Base-by-base conservation (phyloP, 805 yeast genomes). In the Saccharomycopsis selenospora region DNA sequence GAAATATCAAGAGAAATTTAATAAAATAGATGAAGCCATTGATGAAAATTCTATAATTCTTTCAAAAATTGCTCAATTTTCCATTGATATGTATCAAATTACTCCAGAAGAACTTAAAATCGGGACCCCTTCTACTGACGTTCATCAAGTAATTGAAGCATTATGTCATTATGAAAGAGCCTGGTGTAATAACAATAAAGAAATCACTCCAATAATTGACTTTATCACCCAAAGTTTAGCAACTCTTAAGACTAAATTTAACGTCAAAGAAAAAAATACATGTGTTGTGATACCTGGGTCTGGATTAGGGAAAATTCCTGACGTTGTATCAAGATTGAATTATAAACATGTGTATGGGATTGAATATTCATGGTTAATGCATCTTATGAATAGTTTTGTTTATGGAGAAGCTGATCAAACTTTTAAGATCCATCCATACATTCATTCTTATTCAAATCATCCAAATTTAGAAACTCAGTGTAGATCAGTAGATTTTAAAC, bases 271-370 rank as follows among this genome's bases (percentile, higher is more conserved):
- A 33, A 14, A 49, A 0, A 64, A 66, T 4, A 76, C 85, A 0
- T 64, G 76, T 10, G 71, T 87, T 0, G 65, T 90, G 3, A 76
- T 86, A 1, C 97, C 98, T 0, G 98, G 98, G 0, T 77, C 93
- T 1, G 98, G 98, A 0, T 68, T 85, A 23, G 96, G 96, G 0
- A 68, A 88, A 55, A 66, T 88, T 0, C 81, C 95, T 1, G 80
- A 80, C 59, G 86, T 80, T 51, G 51, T 87, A 23, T 63, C 73
- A 0, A 51, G 49, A 8, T 66, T 71, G 42, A 51, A 66, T 4
- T 73, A 68, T 52, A 63, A 63, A 0, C 58, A 69, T 3, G 89
- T 87, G 0, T 82, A 81, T 51, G 80, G 95, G 0, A 73, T 87
- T 27, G 98, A 90, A 60, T 77, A 72, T 58, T 84, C 91, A 2